Base-by-base conservation (phyloP, 257 asterid species). In the Avicennia marina region DNA sequence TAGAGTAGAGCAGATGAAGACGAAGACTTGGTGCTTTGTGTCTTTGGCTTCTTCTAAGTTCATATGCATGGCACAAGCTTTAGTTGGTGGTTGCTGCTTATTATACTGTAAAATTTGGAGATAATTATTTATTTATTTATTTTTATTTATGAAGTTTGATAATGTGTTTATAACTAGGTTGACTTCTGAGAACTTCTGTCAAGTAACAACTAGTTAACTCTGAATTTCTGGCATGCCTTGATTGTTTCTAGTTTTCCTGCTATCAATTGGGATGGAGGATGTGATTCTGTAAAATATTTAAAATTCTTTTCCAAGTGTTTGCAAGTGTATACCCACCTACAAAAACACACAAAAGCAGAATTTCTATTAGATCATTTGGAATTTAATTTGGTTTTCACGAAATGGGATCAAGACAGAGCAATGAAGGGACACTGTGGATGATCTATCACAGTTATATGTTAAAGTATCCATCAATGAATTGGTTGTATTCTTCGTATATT, bases 1-100 rank as follows among this genome's bases (percentile, higher is more conserved):
- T 15, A 65, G 82, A 88, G 90, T 80, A 94, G 96, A 89, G 96
- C 44, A 77, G 96, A 83, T 89, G 80, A 63, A 72, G 85, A 62
- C 54, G 71, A 63, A 71, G 76, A 61, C 66, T 64, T 68, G 38
- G 66, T 70, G 65, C n/a, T 51, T 64, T 65, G 57, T 69, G 40
- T 69, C 16, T 60, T 54, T 63, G 19, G 53, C 11, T 15, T 72
- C 45, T 71, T 49, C 46, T 52, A 51, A 61, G 46, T 60, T 58
- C 44, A 45, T 40, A 48, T 55, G 65, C 46, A n/a, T 58, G 61
- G 45, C 56, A 57, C 11, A 64, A 54, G 72, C 70, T 65, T 67
- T 72, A 72, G 79, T 74, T 70, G 84, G 83, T 75, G 71, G 75
- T 72, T 72, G 71, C 58, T 64, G 25, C 18, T 73, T 68, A 47